Percentiles rank a stretch among this genome's conserved stretches.
phyloP scores from a whole-genome alignment of 306 rosid genomes.

The Cucurbita maxima region DNA sequence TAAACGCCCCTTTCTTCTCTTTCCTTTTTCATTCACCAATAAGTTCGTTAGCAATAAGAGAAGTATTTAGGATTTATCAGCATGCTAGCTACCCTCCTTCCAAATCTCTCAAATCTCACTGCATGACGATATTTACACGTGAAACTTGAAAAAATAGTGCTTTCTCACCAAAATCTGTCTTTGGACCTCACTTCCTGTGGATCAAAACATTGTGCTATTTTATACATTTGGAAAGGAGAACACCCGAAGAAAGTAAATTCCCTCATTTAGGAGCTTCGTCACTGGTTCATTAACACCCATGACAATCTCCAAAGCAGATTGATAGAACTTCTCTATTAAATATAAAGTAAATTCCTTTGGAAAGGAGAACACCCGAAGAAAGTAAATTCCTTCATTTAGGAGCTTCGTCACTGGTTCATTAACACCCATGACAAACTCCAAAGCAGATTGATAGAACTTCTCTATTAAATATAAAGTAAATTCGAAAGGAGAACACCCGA shows the following conservation, averaged over 20 bases:
- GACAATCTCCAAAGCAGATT: not conserved
- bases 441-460: not conserved
- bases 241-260: no score
- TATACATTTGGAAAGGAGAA: no score
- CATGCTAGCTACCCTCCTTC: not conserved
- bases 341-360: no score
- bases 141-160: not conserved
- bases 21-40: not conserved
- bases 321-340: not conserved
- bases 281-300: not conserved
- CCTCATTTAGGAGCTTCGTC: not conserved
- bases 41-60: not conserved
- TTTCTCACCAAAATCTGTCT: not conserved
- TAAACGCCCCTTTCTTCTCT: not conserved
- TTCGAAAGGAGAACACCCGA: no score
- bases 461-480: not conserved
- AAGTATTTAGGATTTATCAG: not conserved
- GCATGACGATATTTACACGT: not conserved
- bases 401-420: not conserved
- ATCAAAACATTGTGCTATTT: not conserved
- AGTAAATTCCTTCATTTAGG: not conserved
- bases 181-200: not conserved
- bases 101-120: not conserved
- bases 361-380: no score
- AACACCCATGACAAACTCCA: not conserved